A percentile compares a stretch with the other conserved stretches of the same genome.
These are phyloP conservation scores for Fraxinus paxiana DNA, from an alignment of 305 asterid species.

Conservation along the genomic window DNA sequence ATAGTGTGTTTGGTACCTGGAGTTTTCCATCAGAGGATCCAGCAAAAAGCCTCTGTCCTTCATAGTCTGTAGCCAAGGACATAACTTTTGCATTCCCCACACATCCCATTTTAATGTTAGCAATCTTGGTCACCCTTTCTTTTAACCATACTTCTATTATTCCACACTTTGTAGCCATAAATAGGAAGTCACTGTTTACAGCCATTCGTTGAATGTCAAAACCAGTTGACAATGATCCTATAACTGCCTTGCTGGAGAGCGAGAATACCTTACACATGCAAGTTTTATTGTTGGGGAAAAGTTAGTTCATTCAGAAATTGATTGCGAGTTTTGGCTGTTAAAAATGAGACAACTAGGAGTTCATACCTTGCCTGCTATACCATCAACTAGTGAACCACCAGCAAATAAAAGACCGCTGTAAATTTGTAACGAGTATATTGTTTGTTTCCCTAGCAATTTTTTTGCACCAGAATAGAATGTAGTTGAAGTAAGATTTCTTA, in stretches of 20 bases:
- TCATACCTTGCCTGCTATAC: conserved; percentile 67
- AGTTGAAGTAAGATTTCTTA: conserved; percentile 46
- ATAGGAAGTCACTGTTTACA: conserved; percentile 58
- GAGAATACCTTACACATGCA: conserved; percentile 53
- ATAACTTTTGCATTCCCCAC: conserved; percentile 42
- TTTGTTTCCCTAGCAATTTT: conserved; percentile 66
- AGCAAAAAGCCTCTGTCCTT: conserved; percentile 68
- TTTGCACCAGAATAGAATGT: conserved; percentile 64
- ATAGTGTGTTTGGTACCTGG: conserved; percentile 36
- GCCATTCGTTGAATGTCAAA: conserved; percentile 51
- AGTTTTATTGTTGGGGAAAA: neutral
- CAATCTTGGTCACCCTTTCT: conserved; percentile 53
- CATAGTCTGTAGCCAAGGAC: conserved; percentile 47
- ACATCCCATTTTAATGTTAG: conserved; percentile 38
- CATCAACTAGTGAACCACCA: conserved; percentile 67
- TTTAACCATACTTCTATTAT: conserved; percentile 67
- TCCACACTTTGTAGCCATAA: conserved; percentile 65
- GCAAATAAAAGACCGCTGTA: conserved; percentile 48
- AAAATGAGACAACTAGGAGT: neutral
- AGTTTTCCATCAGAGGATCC: conserved; percentile 67
- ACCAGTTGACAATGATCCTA: conserved; percentile 54
- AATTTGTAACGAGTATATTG: conserved; percentile 48
- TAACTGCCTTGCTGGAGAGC: conserved; percentile 59
- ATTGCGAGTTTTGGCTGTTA: neutral
- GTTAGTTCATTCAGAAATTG: neutral